phyloP scores from a whole-genome alignment of 2,329 filamentous ascomycete species.

The Pseudocercospora macadamiae region DNA sequence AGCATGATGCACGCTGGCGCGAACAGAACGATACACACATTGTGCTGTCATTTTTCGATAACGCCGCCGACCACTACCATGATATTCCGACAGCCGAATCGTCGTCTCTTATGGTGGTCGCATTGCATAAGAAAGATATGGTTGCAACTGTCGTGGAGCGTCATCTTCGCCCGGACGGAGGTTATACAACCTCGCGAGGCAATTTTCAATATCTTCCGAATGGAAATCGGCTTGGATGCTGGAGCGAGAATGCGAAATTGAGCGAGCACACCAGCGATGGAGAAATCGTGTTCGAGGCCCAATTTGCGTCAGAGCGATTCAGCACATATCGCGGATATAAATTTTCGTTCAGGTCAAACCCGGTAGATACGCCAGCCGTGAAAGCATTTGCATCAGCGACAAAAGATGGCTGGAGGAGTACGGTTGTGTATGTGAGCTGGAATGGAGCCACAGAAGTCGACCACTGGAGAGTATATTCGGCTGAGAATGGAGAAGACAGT shows the following conservation, averaged over 20 bases:
- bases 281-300: constrained; percentile 52
- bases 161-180: constrained; percentile 35
- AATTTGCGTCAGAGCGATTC: constrained; percentile 36
- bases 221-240: constrained; percentile 57
- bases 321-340: constrained; percentile 56
- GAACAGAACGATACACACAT: constrained; percentile 46
- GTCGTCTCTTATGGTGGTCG: constrained; percentile 24
- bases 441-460: constrained; percentile 45
- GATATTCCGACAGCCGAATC: constrained; percentile 13
- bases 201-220: constrained; percentile 49
- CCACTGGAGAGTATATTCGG: constrained; percentile 41
- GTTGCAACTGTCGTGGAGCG: constrained; percentile 11
- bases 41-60: constrained; percentile 55
- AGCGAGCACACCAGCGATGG: constrained; percentile 48
- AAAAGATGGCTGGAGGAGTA: constrained; percentile 17
- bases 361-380: constrained; percentile 34
- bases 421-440: constrained; percentile 54
- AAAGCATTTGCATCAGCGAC: constrained; percentile 34
- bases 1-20: constrained; percentile 52
- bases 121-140: constrained; percentile 17
- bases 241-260: constrained; percentile 37
- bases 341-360: constrained; percentile 48
- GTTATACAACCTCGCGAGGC: constrained; percentile 45
- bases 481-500: background rate
- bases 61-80: constrained; percentile 42